These are phyloP conservation scores for Salix purpurea DNA, from an alignment of 345 rosid genomes.

Conservation along the genomic window DNA sequence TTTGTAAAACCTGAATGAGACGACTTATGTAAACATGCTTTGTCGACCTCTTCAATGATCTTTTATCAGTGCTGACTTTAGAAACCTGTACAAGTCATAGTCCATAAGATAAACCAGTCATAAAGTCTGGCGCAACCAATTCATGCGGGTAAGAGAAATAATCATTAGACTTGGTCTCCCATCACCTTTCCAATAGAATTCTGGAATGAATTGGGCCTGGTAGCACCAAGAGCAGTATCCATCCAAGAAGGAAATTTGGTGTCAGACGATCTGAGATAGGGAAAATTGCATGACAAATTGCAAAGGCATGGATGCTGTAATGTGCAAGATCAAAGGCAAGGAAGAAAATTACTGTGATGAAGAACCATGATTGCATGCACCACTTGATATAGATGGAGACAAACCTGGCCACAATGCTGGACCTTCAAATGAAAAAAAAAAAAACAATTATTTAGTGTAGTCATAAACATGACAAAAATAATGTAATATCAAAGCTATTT, in stretches of 20 bases:
- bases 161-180: neutral
- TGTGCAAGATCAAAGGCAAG: neutral
- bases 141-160: neutral
- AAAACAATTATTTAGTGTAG: neutral
- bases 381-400: constrained; percentile 30
- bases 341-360: constrained; percentile 39
- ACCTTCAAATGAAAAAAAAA: constrained; percentile 28
- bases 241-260: constrained; percentile 54
- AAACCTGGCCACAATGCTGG: constrained; percentile 57
- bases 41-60: constrained; percentile 49
- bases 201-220: constrained; percentile 27
- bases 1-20: constrained; percentile 48
- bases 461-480: neutral
- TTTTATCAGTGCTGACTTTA: constrained; percentile 20
- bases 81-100: constrained; percentile 29
- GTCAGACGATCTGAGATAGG: constrained; percentile 39
- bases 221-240: constrained; percentile 35
- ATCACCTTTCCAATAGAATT: constrained; percentile 40
- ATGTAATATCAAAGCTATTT: neutral
- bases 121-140: neutral
- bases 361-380: constrained; percentile 24
- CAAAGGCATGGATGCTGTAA: neutral
- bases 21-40: constrained; percentile 61
- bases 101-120: constrained; percentile 2
- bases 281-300: constrained; percentile 4